These are phyloP conservation scores for Rhododendron williamsianum DNA, from an alignment of 148 eudicot species.

Conservation along the genomic window DNA sequence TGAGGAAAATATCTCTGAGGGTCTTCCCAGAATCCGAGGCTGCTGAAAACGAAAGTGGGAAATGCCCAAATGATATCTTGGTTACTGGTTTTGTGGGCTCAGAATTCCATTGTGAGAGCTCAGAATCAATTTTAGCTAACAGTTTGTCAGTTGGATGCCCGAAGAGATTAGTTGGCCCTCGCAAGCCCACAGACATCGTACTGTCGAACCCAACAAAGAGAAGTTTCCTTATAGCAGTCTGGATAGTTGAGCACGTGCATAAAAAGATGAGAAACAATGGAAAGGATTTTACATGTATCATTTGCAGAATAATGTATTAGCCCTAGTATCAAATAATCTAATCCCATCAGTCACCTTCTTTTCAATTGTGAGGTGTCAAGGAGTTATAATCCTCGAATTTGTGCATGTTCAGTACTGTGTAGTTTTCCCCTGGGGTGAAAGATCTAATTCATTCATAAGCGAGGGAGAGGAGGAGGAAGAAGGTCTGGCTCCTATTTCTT, in stretches of 20 bases:
- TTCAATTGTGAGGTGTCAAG: not conserved
- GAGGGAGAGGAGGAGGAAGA: not conserved
- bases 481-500: not conserved
- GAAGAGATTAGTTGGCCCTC: conserved; percentile 92
- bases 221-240: conserved; percentile 70
- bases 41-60: conserved; percentile 82
- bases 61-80: conserved; percentile 84
- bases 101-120: conserved; percentile 70
- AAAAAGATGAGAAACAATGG: not conserved
- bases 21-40: conserved; percentile 64
- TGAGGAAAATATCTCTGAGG: conserved; percentile 57
- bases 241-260: conserved; percentile 28
- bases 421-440: not conserved
- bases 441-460: not conserved
- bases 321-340: not conserved
- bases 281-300: not conserved
- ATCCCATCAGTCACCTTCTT: not conserved
- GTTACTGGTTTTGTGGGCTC: conserved; percentile 47
- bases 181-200: conserved; percentile 72
- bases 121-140: conserved; percentile 55
- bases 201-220: conserved; percentile 85
- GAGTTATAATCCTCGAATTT: not conserved
- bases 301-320: not conserved
- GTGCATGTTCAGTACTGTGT: not conserved
- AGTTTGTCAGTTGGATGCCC: conserved; percentile 84